phyloP scores from a whole-genome alignment of 1,139 yeast species.

The Protomyces pachydermus region DNA sequence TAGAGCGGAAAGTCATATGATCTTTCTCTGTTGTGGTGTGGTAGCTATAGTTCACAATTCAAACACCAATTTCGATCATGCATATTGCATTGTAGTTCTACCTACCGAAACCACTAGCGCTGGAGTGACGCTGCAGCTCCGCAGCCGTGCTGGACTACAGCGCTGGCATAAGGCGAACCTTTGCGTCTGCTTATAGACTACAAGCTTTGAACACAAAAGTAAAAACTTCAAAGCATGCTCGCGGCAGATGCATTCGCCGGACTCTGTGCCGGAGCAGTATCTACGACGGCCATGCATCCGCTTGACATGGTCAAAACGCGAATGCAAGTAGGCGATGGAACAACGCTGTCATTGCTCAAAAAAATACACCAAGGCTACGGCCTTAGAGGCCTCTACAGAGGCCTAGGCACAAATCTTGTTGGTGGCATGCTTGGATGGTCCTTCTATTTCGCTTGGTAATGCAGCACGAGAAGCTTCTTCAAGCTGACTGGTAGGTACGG shows the following conservation, averaged over 20 bases:
- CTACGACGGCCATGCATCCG: slow-evolving; percentile 83
- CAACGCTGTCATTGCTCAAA: slow-evolving; percentile 26
- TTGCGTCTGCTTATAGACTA: too few relatives aligned
- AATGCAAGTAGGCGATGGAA: slow-evolving; percentile 47
- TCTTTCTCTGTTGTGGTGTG: too few relatives aligned
- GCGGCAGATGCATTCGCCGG: slow-evolving; percentile 51
- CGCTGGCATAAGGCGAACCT: too few relatives aligned
- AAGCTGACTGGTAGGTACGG: not conserved
- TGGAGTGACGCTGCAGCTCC: too few relatives aligned
- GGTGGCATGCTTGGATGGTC: slow-evolving; percentile 92
- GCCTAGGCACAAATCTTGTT: slow-evolving; percentile 68
- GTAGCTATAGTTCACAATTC: too few relatives aligned
- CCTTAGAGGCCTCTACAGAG: slow-evolving; percentile 55
- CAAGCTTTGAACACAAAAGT: too few relatives aligned
- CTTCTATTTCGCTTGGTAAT: slow-evolving; percentile 67
- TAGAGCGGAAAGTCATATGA: too few relatives aligned
- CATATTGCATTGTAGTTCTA: too few relatives aligned
- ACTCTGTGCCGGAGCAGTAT: slow-evolving; percentile 69
- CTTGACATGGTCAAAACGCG: slow-evolving; percentile 78
- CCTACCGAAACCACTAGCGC: too few relatives aligned
- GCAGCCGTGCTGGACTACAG: too few relatives aligned
- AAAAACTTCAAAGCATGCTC: not conserved
- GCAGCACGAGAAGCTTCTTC: not conserved
- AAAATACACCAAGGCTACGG: slow-evolving; percentile 1
- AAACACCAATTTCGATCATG: too few relatives aligned